Percentiles rank a stretch among this genome's conserved stretches.
Evolutionary conservation across 352 stramenopile genomes (phyloP).

Genomic region (Pythium rishiriense): DNA sequence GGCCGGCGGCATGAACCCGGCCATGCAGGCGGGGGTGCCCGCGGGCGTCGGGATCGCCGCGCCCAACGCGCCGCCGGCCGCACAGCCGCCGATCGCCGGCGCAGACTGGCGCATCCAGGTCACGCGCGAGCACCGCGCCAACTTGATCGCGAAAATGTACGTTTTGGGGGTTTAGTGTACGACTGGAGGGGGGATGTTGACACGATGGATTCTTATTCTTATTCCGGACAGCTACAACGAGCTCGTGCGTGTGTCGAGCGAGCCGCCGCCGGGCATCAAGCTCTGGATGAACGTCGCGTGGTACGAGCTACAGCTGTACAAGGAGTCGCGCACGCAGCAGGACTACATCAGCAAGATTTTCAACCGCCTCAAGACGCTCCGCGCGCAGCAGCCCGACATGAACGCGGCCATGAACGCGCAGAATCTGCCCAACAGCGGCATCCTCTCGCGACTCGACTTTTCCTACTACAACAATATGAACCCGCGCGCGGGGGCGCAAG

Average conservation of each 20-base stretch:
- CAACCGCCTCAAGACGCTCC: conserved; percentile 75
- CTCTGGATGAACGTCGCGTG: conserved; percentile 88
- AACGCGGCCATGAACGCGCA: conserved; percentile 66
- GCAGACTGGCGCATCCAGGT: conserved; percentile 82
- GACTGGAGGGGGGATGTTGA: not conserved
- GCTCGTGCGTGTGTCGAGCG: conserved; percentile 79
- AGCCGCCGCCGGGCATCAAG: conserved; percentile 77
- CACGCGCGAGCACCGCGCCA: conserved; percentile 77
- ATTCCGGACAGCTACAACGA: conserved; percentile 67
- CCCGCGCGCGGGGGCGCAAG: conserved; percentile 30
- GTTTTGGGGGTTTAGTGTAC: conserved; percentile 10
- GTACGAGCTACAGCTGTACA: conserved; percentile 84
- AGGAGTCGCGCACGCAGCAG: conserved; percentile 81
- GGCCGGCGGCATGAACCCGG: conserved; percentile 31
- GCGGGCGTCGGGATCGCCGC: conserved; percentile 11
- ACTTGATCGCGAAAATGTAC: conserved; percentile 87
- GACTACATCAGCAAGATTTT: conserved; percentile 91
- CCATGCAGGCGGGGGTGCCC: conserved; percentile 14
- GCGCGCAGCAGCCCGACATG: conserved; percentile 72
- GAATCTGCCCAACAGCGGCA: conserved; percentile 63
- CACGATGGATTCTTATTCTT: not conserved
- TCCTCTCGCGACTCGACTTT: conserved; percentile 72
- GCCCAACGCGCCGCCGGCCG: conserved; percentile 27
- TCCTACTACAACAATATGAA: conserved; percentile 76
- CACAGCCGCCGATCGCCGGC: conserved; percentile 33